Evolutionary conservation across 2,329 filamentous ascomycete genomes (phyloP).

Genomic region (Leptographium galeiforme): DNA sequence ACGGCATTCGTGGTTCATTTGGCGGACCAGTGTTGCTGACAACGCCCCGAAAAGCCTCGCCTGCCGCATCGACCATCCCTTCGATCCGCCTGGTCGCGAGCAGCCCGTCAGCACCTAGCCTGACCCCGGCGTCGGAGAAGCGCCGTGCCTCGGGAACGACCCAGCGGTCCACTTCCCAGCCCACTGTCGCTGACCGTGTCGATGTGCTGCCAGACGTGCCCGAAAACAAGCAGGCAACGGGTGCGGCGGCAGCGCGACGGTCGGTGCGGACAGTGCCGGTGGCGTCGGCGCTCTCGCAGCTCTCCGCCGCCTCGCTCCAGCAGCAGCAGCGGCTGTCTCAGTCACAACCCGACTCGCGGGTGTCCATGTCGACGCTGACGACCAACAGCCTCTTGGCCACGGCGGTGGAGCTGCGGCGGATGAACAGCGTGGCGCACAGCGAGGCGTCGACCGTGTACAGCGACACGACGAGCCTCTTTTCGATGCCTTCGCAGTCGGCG

Average conservation of each 20-base stretch:
- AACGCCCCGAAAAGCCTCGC: background rate
- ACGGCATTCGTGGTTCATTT: constrained; percentile 6
- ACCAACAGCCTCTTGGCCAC: constrained; percentile 22
- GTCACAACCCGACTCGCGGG: background rate
- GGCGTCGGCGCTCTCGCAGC: constrained; percentile 1
- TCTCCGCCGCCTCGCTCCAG: background rate
- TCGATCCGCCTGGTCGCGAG: constrained; percentile 1
- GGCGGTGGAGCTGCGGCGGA: constrained; percentile 39
- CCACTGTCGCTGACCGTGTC: background rate
- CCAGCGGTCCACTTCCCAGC: no score
- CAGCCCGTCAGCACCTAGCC: background rate
- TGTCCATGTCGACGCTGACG: background rate
- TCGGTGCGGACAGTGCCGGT: constrained; percentile 4
- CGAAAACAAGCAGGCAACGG: background rate
- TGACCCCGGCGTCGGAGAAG: background rate
- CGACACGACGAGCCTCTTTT: constrained; percentile 3
- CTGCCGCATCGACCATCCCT: background rate
- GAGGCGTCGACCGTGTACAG: constrained; percentile 22
- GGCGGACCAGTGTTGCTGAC: background rate
- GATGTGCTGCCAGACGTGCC: background rate
- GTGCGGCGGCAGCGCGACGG: background rate
- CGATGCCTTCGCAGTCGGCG: background rate
- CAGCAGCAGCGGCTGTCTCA: background rate
- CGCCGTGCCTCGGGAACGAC: background rate
- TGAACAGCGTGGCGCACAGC: constrained; percentile 39